Evolutionary conservation across 2,329 filamentous ascomycete species (phyloP).

Genomic region (Hymenoscyphus linearis): DNA sequence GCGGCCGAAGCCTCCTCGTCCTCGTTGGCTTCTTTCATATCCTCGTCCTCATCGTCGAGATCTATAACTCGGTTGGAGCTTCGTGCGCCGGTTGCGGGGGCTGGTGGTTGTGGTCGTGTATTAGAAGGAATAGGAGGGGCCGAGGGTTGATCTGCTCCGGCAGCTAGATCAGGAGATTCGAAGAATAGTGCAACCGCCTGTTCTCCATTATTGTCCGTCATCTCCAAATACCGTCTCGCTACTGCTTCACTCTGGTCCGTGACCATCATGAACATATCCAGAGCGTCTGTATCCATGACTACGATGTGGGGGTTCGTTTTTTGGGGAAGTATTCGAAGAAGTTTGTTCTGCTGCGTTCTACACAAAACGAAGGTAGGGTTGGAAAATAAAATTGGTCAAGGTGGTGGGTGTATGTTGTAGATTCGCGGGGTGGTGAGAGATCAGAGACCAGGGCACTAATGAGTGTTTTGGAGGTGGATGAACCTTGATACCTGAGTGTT

Average conservation of each 20-base stretch:
- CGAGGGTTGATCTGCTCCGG: slow-evolving; percentile 17
- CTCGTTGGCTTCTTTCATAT: slow-evolving; percentile 38
- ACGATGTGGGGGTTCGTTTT: background rate
- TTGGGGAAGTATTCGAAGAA: background rate
- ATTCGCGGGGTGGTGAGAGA: background rate
- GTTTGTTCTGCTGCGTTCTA: background rate
- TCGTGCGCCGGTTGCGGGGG: slow-evolving; percentile 33
- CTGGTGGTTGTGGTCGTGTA: slow-evolving; percentile 22
- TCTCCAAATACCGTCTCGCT: slow-evolving; percentile 75
- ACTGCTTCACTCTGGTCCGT: slow-evolving; percentile 70
- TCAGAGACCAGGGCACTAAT: background rate
- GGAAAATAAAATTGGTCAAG: background rate
- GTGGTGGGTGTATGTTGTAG: background rate
- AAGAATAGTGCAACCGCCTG: slow-evolving; percentile 88
- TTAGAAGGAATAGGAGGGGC: slow-evolving; percentile 28
- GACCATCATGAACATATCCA: slow-evolving; percentile 75
- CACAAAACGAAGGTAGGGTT: background rate
- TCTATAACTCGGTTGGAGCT: slow-evolving; percentile 61
- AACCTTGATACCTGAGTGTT: too few relatives aligned
- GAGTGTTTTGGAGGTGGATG: background rate
- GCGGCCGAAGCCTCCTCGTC: slow-evolving; percentile 27
- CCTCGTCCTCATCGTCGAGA: slow-evolving; percentile 68
- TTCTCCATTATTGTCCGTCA: slow-evolving; percentile 78
- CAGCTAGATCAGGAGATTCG: slow-evolving; percentile 70
- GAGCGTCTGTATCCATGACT: slow-evolving; percentile 47